Base-by-base conservation (phyloP, 2,329 filamentous ascomycete genomes). In the Sporothrix variecibatus region DNA sequence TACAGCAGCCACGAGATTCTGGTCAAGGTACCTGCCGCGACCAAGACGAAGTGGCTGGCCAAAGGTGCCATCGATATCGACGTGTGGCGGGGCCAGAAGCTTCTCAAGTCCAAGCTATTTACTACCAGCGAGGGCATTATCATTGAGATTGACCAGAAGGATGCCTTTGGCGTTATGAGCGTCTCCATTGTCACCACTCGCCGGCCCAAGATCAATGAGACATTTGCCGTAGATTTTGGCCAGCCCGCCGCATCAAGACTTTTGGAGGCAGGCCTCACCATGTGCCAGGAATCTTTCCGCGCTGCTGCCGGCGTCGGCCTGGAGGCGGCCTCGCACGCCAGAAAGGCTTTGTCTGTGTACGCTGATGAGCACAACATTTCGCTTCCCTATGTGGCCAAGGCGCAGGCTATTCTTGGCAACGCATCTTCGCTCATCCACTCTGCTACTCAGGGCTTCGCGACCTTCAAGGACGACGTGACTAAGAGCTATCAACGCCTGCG, bases 131-230 rank as follows among this genome's bases (percentile, higher is more conserved):
- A 88, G 38, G 87, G 87, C 3, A 84, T 90, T 53, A 77, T 88
- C 23, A 83, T 89, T 31, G 84, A 87, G 74, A 84, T 91, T 38
- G 83, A 85, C 3, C 82, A 82, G 38, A 84, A 85, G 34, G 88
- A 92, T 75, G 87, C 88, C 6, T 82, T 89, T 75, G 90, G 90
- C 43, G 80, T 88, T 51, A 80, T 92, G 70, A 88, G 88, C 72
- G 83, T 92, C 62, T 86, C 87, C 1, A 85, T 92, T 49, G 83
- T 86, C 72, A 89, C 89, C 0, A 88, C 85, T 17, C 88, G 85
- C 73, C 87, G 87, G 75, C 90, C 90, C 31, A 88, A 86, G 79
- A 84, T 91, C 76, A 88, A 88, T 78, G 89, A 91, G 81, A 87
- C 86, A 0, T 88, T 91, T 79, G 85, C 86, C 53, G 81, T 92